Base-by-base conservation (phyloP, 106 monocot genomes). In the Platanthera zijinensis region DNA sequence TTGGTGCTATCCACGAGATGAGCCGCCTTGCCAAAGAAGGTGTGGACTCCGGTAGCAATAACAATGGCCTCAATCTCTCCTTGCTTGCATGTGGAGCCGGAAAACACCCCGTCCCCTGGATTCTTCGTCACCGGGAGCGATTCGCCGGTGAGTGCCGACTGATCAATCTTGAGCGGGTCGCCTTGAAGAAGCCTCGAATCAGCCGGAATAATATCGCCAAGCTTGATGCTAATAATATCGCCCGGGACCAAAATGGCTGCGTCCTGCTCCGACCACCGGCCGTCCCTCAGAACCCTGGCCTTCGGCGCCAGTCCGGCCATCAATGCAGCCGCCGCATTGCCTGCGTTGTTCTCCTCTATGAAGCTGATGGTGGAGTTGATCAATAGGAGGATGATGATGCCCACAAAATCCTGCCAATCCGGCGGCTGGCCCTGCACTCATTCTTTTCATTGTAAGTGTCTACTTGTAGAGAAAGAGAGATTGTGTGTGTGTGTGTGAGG, bases 391-490 rank as follows among this genome's bases (percentile, higher is more conserved):
- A 77, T 82, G 1, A 86, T 77, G 54, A 95, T 95, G 10, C 91
- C 94, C 7, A 94, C 81, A 28, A 90, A 90, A 67, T 90, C 90
- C 76, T 90, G 90, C 88, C 88, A 94, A 73, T 90, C 94, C 14
- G 94, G 94, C 13, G 90, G 90, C 79, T 86, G 80, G 30, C 90
- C 88, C 0, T 73, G 74, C 9, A 45, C 78, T 1, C 39, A 39
- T 39, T 39, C 1, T 39, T 39, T 39, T 39, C 39, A 0, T 2
- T 39, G 39, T 39, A 39, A 39, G 39, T 39, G 39, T 39, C 39
- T 39, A 3, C 39, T 2, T 39, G 39, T 39, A 3, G 39, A 39
- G 39, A 39, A 3, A 39, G 39, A 39, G n/a, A n/a, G n/a, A n/a
- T n/a, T n/a, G 0, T 39, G 39, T 39, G 39, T 39, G 39, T 39